These are phyloP conservation scores for Peniophora sp. DNA, from an alignment of 1,284 basidiomycete genomes.

Conservation along the genomic window DNA sequence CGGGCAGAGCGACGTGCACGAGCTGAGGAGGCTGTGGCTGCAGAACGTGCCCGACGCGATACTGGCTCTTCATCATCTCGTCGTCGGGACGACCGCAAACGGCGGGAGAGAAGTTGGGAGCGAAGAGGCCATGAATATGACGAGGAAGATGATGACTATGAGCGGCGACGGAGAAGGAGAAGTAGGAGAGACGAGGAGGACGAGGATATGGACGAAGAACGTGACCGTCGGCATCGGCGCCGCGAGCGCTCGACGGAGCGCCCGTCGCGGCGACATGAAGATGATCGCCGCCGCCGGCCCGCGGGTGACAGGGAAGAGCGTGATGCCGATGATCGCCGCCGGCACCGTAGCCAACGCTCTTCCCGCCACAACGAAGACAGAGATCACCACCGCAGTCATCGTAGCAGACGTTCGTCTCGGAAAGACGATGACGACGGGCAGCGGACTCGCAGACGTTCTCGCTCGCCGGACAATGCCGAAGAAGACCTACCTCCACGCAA, in stretches of 20 bases:
- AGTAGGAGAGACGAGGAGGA: constrained; percentile 11
- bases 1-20: constrained; percentile 48
- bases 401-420: not conserved
- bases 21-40: constrained; percentile 63
- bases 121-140: constrained; percentile 36
- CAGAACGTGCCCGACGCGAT: constrained; percentile 45
- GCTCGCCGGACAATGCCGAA: not conserved
- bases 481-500: no score
- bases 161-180: constrained; percentile 18
- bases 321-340: not conserved
- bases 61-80: constrained; percentile 19
- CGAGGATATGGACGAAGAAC: constrained; percentile 1
- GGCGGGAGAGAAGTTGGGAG: constrained; percentile 28
- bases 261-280: constrained; percentile 7
- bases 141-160: constrained; percentile 26
- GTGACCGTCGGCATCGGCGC: constrained; percentile 10
- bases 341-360: not conserved
- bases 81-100: constrained; percentile 19
- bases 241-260: constrained; percentile 10
- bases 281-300: not conserved
- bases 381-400: not conserved
- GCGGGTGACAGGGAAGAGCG: not conserved
- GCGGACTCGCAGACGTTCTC: constrained; percentile 13
- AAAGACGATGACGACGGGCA: constrained; percentile 1
- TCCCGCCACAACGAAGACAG: not conserved